Evolutionary conservation across 1,284 basidiomycete genomes (phyloP).

Genomic region (Vanrija humicola): DNA sequence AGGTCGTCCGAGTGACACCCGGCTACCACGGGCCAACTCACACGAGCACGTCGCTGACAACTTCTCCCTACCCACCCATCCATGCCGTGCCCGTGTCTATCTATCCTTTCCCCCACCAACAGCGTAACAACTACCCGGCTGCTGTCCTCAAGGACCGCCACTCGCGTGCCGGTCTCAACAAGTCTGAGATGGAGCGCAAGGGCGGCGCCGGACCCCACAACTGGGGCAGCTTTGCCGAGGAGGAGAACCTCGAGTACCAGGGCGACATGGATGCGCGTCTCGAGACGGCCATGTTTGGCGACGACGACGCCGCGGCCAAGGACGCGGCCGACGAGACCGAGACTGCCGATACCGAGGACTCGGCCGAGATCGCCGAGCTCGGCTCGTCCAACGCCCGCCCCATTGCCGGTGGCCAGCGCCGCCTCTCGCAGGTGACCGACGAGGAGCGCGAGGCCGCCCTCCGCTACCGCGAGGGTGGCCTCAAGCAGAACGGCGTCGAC

Average conservation of each 20-base stretch:
- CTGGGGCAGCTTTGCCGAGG: constrained; percentile 70
- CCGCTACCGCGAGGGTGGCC: constrained; percentile 39
- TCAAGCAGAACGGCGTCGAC: constrained; percentile 55
- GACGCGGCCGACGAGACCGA: constrained; percentile 2
- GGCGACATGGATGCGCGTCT: constrained; percentile 44
- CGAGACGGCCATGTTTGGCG: constrained; percentile 46
- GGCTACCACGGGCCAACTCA: background rate
- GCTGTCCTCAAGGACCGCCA: constrained; percentile 68
- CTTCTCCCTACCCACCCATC: background rate
- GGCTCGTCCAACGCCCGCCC: constrained; percentile 13
- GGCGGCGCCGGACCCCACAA: constrained; percentile 73
- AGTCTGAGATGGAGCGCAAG: constrained; percentile 61
- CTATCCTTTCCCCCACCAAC: background rate
- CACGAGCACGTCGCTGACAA: background rate
- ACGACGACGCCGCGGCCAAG: constrained; percentile 47
- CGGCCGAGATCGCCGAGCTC: constrained; percentile 5
- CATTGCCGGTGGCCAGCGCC: constrained; percentile 25
- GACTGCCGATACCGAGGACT: background rate
- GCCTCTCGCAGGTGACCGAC: constrained; percentile 53
- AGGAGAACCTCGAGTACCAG: constrained; percentile 54
- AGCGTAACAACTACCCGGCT: constrained; percentile 61
- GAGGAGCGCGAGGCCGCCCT: constrained; percentile 59
- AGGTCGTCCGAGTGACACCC: background rate
- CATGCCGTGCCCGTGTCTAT: background rate
- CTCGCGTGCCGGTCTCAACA: constrained; percentile 70